phyloP scores from a whole-genome alignment of 805 yeast species.

The Monosporozyma siamensis region DNA sequence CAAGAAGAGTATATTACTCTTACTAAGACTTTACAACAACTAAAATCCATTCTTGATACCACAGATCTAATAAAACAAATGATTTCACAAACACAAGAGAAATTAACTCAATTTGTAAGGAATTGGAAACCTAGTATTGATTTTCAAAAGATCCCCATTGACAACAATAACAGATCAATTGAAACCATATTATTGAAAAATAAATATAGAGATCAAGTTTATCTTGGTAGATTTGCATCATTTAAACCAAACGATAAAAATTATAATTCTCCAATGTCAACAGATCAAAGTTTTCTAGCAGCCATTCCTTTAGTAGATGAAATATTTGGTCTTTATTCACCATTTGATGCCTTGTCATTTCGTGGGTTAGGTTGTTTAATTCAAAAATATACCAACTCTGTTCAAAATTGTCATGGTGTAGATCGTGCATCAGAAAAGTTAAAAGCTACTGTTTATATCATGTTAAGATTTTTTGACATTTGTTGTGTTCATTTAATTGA shows the following conservation, averaged over 20 bases:
- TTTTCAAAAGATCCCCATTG: slow-evolving; percentile 4
- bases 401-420: not conserved
- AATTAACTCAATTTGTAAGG: slow-evolving; percentile 8
- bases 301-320: slow-evolving; percentile 22
- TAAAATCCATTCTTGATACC: slow-evolving; percentile 8
- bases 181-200: slow-evolving; percentile 25
- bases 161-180: slow-evolving; percentile 11
- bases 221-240: slow-evolving; percentile 16
- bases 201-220: slow-evolving; percentile 17
- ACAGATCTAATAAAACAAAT: slow-evolving; percentile 7
- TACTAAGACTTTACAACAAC: slow-evolving; percentile 11
- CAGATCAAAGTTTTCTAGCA: slow-evolving; percentile 2
- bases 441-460: slow-evolving; percentile 22
- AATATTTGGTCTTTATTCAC: slow-evolving; percentile 21
- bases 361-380: slow-evolving; percentile 24
- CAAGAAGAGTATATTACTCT: slow-evolving; percentile 11
- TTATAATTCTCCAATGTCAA: not conserved
- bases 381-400: not conserved
- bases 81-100: slow-evolving; percentile 11
- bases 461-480: slow-evolving; percentile 22
- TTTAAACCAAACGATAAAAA: not conserved
- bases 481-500: slow-evolving; percentile 16
- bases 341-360: slow-evolving; percentile 21
- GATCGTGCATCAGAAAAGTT: slow-evolving; percentile 9
- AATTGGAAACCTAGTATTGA: slow-evolving; percentile 19